Conservation (phyloP, 2,329 filamentous ascomycete genomes). For the Fusarium sp. region DNA sequence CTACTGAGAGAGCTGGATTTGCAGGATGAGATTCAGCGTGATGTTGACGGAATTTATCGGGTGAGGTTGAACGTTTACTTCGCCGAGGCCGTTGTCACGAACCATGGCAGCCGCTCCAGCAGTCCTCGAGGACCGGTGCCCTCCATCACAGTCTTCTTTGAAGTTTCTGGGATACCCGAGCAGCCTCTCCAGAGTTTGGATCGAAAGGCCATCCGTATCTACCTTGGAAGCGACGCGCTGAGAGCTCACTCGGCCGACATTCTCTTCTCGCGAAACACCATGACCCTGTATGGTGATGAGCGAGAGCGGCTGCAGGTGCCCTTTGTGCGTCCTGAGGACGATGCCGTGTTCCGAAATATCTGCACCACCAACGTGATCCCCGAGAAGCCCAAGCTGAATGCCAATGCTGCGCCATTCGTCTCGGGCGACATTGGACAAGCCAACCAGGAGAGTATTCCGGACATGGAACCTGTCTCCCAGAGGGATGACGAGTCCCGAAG, state of each 20-base stretch:
- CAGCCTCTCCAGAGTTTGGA: conserved; percentile 57
- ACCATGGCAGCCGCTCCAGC: conserved; percentile 78
- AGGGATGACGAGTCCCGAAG: conserved; percentile 47
- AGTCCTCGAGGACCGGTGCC: conserved; percentile 82
- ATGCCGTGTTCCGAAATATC: conserved; percentile 83
- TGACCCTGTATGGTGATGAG: conserved; percentile 90
- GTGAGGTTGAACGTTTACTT: conserved; percentile 89
- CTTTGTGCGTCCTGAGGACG: conserved; percentile 92
- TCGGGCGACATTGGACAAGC: conserved; percentile 53
- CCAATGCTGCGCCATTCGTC: conserved; percentile 62
- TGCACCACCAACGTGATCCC: conserved; percentile 72
- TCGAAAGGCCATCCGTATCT: conserved; percentile 81
- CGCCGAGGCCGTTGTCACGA: conserved; percentile 88
- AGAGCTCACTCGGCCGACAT: conserved; percentile 91
- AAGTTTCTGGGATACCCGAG: conserved; percentile 74
- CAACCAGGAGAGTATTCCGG: conserved; percentile 33
- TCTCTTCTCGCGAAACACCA: conserved; percentile 90
- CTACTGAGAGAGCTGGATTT: conserved; percentile 84
- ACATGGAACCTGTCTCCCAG: conserved; percentile 33
- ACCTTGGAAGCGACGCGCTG: conserved; percentile 91
- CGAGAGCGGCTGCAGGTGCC: conserved; percentile 90
- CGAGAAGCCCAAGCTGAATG: conserved; percentile 73
- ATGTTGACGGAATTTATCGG: conserved; percentile 75
- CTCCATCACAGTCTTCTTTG: conserved; percentile 84
- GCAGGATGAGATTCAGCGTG: conserved; percentile 74